Evolutionary conservation across 257 asterid genomes (phyloP).

Genomic region (Coffea canephora): DNA sequence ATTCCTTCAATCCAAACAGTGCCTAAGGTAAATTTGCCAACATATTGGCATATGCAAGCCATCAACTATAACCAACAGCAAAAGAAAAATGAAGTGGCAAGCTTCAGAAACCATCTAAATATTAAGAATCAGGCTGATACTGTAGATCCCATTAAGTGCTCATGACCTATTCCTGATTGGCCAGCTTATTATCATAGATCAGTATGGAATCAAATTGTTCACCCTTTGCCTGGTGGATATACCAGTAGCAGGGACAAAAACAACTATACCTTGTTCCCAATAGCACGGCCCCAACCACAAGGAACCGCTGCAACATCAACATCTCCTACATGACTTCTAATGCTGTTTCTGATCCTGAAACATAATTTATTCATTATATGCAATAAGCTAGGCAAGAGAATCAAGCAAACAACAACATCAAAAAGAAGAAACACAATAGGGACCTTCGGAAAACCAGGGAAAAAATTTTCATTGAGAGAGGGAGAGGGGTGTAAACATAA

Average conservation of each 20-base stretch:
- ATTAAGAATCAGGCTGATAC: background rate
- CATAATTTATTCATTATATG: slow-evolving; percentile 5
- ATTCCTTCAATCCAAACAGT: too few relatives aligned
- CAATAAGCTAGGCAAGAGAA: slow-evolving; percentile 1
- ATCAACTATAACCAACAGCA: background rate
- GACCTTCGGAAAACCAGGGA: too few relatives aligned
- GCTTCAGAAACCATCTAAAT: background rate
- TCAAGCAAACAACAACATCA: background rate
- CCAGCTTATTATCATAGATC: background rate
- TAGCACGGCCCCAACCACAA: slow-evolving; percentile 93
- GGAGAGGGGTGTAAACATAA: too few relatives aligned
- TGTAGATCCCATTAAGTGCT: background rate
- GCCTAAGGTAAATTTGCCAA: background rate
- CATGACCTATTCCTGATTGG: background rate
- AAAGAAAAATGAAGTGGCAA: background rate
- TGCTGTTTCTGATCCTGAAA: slow-evolving; percentile 72
- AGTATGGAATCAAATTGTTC: background rate
- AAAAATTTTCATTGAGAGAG: too few relatives aligned
- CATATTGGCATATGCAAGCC: background rate
- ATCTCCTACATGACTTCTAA: slow-evolving; percentile 76
- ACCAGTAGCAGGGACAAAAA: background rate
- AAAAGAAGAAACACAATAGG: too few relatives aligned
- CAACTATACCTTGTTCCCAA: slow-evolving; percentile 81
- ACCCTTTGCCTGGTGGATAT: background rate
- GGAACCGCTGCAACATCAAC: slow-evolving; percentile 90